A percentile compares a stretch with the other conserved stretches of the same genome.
Evolutionary conservation across 2,329 filamentous ascomycete species (phyloP).

Genomic region (Aplosporella prunicola): DNA sequence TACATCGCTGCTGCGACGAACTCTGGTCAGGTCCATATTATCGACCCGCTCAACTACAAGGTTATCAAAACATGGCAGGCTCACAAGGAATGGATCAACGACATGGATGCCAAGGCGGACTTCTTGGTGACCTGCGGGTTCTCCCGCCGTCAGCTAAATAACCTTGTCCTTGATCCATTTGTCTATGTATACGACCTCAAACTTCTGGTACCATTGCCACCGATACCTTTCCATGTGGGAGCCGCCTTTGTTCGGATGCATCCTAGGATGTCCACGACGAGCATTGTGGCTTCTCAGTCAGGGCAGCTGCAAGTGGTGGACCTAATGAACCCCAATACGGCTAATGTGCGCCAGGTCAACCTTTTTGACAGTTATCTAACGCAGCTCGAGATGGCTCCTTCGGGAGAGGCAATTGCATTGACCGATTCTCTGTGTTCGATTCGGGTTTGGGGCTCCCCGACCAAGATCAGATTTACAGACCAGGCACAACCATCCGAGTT

Average conservation of each 20-base stretch:
- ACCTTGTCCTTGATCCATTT: constrained; percentile 79
- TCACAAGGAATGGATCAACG: constrained; percentile 79
- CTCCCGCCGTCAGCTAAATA: constrained; percentile 69
- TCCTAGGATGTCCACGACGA: constrained; percentile 87
- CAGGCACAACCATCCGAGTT: constrained; percentile 70
- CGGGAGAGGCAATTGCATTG: constrained; percentile 75
- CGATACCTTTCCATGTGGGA: constrained; percentile 84
- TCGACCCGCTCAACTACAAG: constrained; percentile 69
- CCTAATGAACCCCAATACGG: constrained; percentile 83
- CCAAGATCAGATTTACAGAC: constrained; percentile 80
- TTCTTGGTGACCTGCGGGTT: constrained; percentile 93
- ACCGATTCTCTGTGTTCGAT: constrained; percentile 70
- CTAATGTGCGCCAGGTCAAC: constrained; percentile 75
- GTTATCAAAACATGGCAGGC: constrained; percentile 84
- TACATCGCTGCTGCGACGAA: constrained; percentile 89
- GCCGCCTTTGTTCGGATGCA: constrained; percentile 96
- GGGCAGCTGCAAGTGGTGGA: constrained; percentile 95
- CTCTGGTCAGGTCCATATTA: constrained; percentile 71
- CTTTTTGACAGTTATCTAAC: constrained; percentile 61
- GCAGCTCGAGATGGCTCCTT: constrained; percentile 77
- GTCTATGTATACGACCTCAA: constrained; percentile 96
- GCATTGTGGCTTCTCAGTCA: constrained; percentile 82
- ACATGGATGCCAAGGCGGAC: constrained; percentile 95
- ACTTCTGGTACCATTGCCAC: constrained; percentile 75
- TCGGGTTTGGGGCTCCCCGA: constrained; percentile 79